Conservation (phyloP, 345 rosid genomes). For the Populus simonii region DNA sequence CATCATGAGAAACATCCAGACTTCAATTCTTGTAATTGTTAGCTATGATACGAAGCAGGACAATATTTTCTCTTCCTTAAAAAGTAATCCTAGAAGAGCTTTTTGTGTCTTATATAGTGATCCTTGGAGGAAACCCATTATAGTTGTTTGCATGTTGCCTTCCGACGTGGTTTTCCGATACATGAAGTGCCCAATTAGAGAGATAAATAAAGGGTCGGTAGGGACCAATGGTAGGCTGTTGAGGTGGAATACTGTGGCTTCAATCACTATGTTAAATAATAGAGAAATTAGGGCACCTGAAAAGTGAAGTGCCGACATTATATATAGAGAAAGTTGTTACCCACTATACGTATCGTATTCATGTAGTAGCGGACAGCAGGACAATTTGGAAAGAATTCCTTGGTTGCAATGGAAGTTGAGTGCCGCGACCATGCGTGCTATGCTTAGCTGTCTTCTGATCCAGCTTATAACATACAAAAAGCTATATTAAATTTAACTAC, state of each 20-base stretch:
- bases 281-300: not conserved
- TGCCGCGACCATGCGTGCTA: not conserved
- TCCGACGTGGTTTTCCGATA: not conserved
- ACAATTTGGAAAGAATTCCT: not conserved
- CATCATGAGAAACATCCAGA: too few relatives aligned
- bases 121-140: not conserved
- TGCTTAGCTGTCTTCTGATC: not conserved
- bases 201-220: not conserved
- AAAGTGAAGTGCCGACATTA: not conserved
- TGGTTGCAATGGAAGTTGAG: not conserved
- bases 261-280: too few relatives aligned
- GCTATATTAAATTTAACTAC: not conserved
- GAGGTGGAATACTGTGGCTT: not conserved
- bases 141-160: not conserved
- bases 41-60: too few relatives aligned
- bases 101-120: not conserved
- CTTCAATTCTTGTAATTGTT: too few relatives aligned
- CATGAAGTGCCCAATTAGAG: not conserved
- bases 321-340: not conserved
- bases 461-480: not conserved
- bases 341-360: not conserved
- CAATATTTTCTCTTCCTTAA: too few relatives aligned
- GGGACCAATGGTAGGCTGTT: not conserved
- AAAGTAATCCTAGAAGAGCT: not conserved
- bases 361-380: not conserved